Evolutionary conservation across 345 rosid species (phyloP), one percentile per base, ranked within the genome.

Genomic region (Physaria fendleri): DNA sequence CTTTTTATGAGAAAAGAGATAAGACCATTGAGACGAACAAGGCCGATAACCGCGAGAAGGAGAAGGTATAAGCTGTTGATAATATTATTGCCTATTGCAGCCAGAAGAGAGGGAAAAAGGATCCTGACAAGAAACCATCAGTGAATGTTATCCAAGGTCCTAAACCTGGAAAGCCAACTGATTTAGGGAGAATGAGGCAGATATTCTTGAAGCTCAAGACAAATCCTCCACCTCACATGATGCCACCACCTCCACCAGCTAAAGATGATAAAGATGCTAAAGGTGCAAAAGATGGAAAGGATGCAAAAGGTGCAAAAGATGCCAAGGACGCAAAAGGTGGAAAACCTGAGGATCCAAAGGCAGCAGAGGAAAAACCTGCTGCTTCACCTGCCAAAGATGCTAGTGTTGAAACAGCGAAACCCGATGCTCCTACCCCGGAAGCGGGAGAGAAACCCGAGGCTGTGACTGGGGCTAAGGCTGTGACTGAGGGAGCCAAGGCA

Each of bases 91-190:
- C 25, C 40, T n/a, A 16, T 45, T 16, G 17, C 27, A 37, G 22
- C 25, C 24, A 12, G 79, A 85, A 71, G 77, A 82, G 96, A 77
- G 86, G 87, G 23, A 85, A 73, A 65, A 87, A 72, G 64, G 97
- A 90, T 44, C 73, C 87, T 0, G 95, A 88, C 43, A 82, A 78
- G 82, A 85, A 81, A 59, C 83, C 96, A 39, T 79, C 84, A 0
- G 56, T 83, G 35, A 16, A 16, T 11, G 78, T 93, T 43, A 73
- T 89, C 66, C 97, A 90, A 43, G 97, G 97, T 44, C 97, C 97
- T 24, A 90, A 90, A 63, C 97, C 99, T 8, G 97, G 96, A 57
- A 93, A 90, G 65, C 97, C 88, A 2, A 78, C 95, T 5, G 97
- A 94, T 65, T 82, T 87, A 12, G 55, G 85, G 17, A 85, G 99